Evolutionary conservation across 1,284 basidiomycete species (phyloP).

Genomic region (Apiotrichum laibachii): DNA sequence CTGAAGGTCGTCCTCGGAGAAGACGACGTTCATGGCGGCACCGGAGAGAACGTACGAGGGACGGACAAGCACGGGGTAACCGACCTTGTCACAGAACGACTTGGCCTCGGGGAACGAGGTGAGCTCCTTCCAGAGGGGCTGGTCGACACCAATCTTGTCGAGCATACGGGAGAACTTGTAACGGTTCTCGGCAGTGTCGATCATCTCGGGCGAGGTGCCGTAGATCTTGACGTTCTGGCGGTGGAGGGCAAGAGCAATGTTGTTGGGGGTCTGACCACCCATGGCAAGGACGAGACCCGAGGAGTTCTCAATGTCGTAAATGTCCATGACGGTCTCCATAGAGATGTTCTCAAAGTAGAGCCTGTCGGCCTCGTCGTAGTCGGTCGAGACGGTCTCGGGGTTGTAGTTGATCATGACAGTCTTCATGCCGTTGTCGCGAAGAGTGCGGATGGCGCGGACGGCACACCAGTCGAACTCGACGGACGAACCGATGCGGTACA

Average conservation of each 20-base stretch:
- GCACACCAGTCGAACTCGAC: slow-evolving; percentile 99
- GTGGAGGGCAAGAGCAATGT: slow-evolving; percentile 89
- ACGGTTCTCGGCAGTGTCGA: slow-evolving; percentile 97
- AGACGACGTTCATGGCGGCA: slow-evolving; percentile 99
- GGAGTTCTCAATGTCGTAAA: slow-evolving; percentile 88
- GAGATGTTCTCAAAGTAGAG: slow-evolving; percentile 99
- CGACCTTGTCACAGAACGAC: slow-evolving; percentile 82
- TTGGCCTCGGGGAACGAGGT: slow-evolving; percentile 86
- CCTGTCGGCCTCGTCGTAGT: slow-evolving; percentile 97
- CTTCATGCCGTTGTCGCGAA: slow-evolving; percentile 89
- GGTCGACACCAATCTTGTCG: slow-evolving; percentile 96
- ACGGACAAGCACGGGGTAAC: slow-evolving; percentile 92
- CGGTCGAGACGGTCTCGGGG: slow-evolving; percentile 97
- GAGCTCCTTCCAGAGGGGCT: slow-evolving; percentile 95
- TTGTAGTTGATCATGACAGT: slow-evolving; percentile 99
- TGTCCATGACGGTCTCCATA: slow-evolving; percentile 92
- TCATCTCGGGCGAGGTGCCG: slow-evolving; percentile 98
- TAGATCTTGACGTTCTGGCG: slow-evolving; percentile 98
- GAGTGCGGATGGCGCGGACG: slow-evolving; percentile 90
- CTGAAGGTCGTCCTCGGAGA: slow-evolving; percentile 82
- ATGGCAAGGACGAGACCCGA: slow-evolving; percentile 93
- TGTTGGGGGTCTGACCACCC: slow-evolving; percentile 98
- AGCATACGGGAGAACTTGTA: slow-evolving; percentile 99
- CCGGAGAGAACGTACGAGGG: slow-evolving; percentile 98
- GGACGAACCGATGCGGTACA: slow-evolving; percentile 97